A percentile compares a stretch with the other conserved stretches of the same genome.
phyloP scores from a whole-genome alignment of 176 grass and related monocot genomes.

The Cenchrus americanus region DNA sequence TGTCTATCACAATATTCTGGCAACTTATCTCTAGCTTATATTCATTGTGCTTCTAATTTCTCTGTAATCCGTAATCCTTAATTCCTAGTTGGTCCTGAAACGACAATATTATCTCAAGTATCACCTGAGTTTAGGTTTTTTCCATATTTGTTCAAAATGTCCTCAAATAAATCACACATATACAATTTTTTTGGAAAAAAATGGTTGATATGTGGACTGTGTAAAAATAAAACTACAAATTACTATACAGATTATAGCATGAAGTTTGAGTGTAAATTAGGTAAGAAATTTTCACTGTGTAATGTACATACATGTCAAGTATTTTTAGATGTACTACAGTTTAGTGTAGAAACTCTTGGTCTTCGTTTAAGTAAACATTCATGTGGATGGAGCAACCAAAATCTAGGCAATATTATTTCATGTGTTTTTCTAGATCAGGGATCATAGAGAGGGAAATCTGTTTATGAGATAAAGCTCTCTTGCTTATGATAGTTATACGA shows the following conservation, averaged over 20 bases:
- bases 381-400: slow-evolving; percentile 16
- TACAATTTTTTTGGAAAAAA: background rate
- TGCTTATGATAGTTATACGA: background rate
- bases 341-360: background rate
- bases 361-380: slow-evolving; percentile 23
- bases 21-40: background rate
- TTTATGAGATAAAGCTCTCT: background rate
- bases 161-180: background rate
- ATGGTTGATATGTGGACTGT: background rate
- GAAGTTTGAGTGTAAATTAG: background rate
- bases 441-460: background rate
- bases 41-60: slow-evolving; percentile 17
- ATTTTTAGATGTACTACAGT: background rate
- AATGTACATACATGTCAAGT: background rate
- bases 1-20: slow-evolving; percentile 5
- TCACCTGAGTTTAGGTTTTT: background rate
- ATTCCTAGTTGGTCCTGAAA: background rate
- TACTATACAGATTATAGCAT: background rate
- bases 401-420: background rate
- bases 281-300: background rate
- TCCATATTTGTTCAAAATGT: background rate
- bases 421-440: background rate
- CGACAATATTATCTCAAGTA: slow-evolving; percentile 3
- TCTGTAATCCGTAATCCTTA: slow-evolving; percentile 31
- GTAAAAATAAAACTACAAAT: background rate